phyloP scores from a whole-genome alignment of 345 rosid species.

The Acer saccharum region DNA sequence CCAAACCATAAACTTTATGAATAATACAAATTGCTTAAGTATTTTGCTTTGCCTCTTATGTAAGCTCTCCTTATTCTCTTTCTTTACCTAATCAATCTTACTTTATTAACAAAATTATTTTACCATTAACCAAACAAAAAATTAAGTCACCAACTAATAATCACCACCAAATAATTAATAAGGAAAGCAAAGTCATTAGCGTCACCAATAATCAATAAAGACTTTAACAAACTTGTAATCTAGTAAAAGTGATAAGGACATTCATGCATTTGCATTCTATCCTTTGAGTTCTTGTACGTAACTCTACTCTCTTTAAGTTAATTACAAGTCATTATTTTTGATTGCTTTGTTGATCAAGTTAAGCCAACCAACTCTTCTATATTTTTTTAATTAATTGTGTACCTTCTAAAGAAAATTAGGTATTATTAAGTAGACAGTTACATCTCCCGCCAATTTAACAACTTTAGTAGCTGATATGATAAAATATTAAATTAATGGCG shows the following conservation, averaged over 20 bases:
- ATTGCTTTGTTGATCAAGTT: neutral
- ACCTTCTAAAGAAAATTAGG: neutral
- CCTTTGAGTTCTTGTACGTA: slow-evolving; percentile 16
- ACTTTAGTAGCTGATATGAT: neutral
- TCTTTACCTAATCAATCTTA: neutral
- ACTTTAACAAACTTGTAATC: slow-evolving; percentile 16
- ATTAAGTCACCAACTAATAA: slow-evolving; percentile 6
- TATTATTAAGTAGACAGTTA: neutral
- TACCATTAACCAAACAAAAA: neutral
- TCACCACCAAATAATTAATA: neutral
- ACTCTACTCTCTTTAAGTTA: slow-evolving; percentile 20
- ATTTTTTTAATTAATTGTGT: neutral
- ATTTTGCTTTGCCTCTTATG: slow-evolving; percentile 9
- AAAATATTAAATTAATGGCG: neutral
- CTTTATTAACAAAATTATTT: neutral
- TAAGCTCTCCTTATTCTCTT: neutral
- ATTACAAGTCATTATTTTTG: slow-evolving; percentile 12
- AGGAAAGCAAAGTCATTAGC: slow-evolving; percentile 10
- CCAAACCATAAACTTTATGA: neutral
- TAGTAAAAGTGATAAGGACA: slow-evolving; percentile 15
- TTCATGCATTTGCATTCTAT: neutral
- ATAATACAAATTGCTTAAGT: neutral
- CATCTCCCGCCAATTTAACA: neutral
- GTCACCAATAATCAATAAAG: slow-evolving; percentile 10
- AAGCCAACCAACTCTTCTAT: slow-evolving; percentile 6